Evolutionary conservation across 1,139 yeast species (phyloP).

Genomic region (Wickerhamomyces sp.): DNA sequence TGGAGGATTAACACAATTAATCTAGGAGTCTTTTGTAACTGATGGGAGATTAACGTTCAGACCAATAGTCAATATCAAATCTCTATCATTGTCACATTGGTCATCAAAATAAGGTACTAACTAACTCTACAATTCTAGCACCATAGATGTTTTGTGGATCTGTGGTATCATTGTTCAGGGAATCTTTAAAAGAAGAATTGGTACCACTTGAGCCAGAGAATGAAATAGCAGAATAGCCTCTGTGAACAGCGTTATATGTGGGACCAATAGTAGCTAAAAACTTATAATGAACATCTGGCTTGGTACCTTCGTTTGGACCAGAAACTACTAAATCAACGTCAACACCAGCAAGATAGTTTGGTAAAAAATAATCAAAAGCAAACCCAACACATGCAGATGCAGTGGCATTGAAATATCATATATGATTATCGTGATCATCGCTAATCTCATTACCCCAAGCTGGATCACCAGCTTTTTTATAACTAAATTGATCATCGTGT

Average conservation of each 20-base stretch:
- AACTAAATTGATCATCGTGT: constrained; percentile 35
- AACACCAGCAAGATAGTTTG: constrained; percentile 30
- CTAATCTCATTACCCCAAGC: constrained; percentile 39
- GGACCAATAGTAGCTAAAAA: constrained; percentile 44
- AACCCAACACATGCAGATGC: constrained; percentile 40
- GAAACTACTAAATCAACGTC: constrained; percentile 38
- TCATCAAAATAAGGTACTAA: constrained; percentile 33
- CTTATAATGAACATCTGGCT: constrained; percentile 35
- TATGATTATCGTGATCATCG: constrained; percentile 36
- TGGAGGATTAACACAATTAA: constrained; percentile 35
- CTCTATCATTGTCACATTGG: constrained; percentile 27
- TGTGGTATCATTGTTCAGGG: constrained; percentile 32
- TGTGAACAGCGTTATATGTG: constrained; percentile 35
- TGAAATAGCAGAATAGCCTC: constrained; percentile 40
- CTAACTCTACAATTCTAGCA: constrained; percentile 34
- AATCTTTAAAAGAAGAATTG: constrained; percentile 41
- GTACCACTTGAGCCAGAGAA: constrained; percentile 35
- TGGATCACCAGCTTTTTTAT: constrained; percentile 36
- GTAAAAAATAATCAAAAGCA: constrained; percentile 37
- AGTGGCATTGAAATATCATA: constrained; percentile 45
- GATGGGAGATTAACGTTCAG: constrained; percentile 44
- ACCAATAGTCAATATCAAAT: constrained; percentile 42
- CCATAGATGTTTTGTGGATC: constrained; percentile 40
- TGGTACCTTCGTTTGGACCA: constrained; percentile 45
- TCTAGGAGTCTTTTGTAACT: constrained; percentile 32